Evolutionary conservation across 1,139 yeast species (phyloP), one percentile per base, ranked within the genome.

Genomic region (Kazachstania sp.): DNA sequence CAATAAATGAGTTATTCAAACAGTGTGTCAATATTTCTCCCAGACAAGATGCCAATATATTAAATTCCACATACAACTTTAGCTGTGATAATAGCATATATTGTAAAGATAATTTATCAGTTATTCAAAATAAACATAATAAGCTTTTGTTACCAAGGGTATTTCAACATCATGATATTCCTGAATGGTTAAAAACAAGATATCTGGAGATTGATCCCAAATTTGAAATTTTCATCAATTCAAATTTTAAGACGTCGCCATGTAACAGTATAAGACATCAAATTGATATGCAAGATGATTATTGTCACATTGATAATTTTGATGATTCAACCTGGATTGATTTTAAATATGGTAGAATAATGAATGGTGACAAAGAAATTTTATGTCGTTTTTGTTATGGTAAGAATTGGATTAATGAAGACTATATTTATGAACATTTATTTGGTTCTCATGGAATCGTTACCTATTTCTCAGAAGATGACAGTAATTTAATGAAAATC

Each of bases 331-430:
- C 6, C 5, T 47, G 50, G 39, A 40, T 53, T 1, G 34, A 52
- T 1, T 53, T 52, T 46, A 48, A 52, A 29, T 55, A 51, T 41
- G 41, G 46, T 37, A 50, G 56, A 35, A 44, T 37, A 19, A 26
- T 28, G 26, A 26, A 12, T 13, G n/a, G 8, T 9, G 15, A 37
- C 13, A 51, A 48, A 29, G 52, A 50, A 26, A 38, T 51, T 3
- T 34, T 57, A 46, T 56, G 59, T 37, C 39, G 59, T 35, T 48
- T 50, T 26, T 57, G 60, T 40, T 49, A 50, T 35, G 59, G 58
- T 2, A 46, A 47, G 15, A 56, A 55, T 37, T 57, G 60, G 60
- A 41, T 57, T 9, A 15, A 3, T 23, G 37, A 11, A 40, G 43
- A 12, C 20, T 36, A 3, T 19, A 54, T 48, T 26, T 54, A 55